phyloP scores from a whole-genome alignment of 805 yeast species.

The Nematodospora valgi region DNA sequence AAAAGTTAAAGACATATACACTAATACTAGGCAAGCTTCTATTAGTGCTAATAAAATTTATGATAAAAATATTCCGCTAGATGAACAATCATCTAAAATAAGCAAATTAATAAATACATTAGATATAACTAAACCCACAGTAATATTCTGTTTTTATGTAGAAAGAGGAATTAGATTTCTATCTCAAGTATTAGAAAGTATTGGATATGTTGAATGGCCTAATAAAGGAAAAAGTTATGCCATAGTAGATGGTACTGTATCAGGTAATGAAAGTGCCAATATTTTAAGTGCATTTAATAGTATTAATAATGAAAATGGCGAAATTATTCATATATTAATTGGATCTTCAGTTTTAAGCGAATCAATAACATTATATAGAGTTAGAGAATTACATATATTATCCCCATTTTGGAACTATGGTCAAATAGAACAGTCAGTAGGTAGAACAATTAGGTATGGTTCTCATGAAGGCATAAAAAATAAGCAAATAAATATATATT shows the following conservation, averaged over 20 bases:
- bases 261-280: neutral
- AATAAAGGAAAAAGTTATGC: neutral
- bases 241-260: neutral
- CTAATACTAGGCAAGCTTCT: neutral
- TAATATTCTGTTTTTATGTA: conserved; percentile 1
- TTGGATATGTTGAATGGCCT: neutral
- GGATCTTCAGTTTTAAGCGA: conserved; percentile 1
- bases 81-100: conserved; percentile 3
- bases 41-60: neutral
- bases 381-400: conserved; percentile 1
- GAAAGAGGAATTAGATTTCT: neutral
- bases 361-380: conserved; percentile 1
- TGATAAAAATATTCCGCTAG: neutral
- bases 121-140: neutral
- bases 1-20: neutral
- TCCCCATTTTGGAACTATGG: conserved; percentile 3
- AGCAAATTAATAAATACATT: neutral
- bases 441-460: neutral
- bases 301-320: neutral
- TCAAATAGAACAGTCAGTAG: neutral
- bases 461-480: neutral
- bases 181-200: neutral
- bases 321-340: neutral
- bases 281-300: neutral
- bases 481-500: neutral